phyloP scores from a whole-genome alignment of 1,284 basidiomycete genomes.

The Cystobasidium pallidum region DNA sequence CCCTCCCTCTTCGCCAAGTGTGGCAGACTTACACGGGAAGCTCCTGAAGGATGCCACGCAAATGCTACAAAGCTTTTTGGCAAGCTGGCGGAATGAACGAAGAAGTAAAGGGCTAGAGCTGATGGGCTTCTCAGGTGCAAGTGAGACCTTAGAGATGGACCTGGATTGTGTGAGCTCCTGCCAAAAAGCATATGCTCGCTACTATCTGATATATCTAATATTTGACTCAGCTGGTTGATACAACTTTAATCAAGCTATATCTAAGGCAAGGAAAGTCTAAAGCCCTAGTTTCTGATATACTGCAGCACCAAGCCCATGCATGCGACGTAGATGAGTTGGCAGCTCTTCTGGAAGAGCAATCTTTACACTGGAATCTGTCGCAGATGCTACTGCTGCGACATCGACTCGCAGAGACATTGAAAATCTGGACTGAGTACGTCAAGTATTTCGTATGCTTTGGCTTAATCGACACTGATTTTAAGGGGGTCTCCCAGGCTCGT shows the following conservation, averaged over 20 bases:
- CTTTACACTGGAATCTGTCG: conserved; percentile 68
- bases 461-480: conserved; percentile 11
- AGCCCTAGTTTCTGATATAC: conserved; percentile 62
- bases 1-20: conserved; percentile 68
- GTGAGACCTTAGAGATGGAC: not conserved
- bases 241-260: conserved; percentile 74
- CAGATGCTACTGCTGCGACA: conserved; percentile 67
- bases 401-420: conserved; percentile 66
- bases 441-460: not conserved
- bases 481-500: conserved; percentile 64
- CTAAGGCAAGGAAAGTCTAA: conserved; percentile 59
- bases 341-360: conserved; percentile 62
- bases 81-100: conserved; percentile 60
- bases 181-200: no score
- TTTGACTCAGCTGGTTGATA: conserved; percentile 70
- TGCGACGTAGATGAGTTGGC: conserved; percentile 68
- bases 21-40: conserved; percentile 67
- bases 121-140: conserved; percentile 6
- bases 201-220: not conserved
- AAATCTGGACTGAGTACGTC: conserved; percentile 71
- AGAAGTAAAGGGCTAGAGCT: conserved; percentile 44
- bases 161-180: conserved; percentile 6
- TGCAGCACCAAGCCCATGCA: conserved; percentile 57
- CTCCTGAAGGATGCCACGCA: conserved; percentile 66
- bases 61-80: conserved; percentile 69